Percentiles rank a stretch among this genome's conserved stretches.
Evolutionary conservation across 2,329 filamentous ascomycete species (phyloP).

Genomic region (Aspergillus novoparasiticus): DNA sequence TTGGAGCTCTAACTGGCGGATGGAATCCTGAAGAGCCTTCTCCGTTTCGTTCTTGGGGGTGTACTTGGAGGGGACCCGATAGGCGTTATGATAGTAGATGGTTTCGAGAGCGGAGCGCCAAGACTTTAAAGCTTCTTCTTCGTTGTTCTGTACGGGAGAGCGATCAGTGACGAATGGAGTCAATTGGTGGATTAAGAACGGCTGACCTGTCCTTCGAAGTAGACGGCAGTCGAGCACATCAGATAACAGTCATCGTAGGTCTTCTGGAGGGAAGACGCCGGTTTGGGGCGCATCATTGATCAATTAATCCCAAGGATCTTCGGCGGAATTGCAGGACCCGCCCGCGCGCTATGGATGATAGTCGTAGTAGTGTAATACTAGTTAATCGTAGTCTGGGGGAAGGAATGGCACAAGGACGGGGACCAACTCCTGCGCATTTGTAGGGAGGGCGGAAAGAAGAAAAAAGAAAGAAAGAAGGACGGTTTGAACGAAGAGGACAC

Average conservation of each 20-base stretch:
- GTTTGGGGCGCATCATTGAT: slow-evolving; percentile 57
- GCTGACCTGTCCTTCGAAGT: slow-evolving; percentile 86
- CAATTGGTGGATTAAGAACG: neutral
- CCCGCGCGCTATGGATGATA: slow-evolving; percentile 27
- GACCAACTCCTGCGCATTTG: neutral
- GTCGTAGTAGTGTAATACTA: neutral
- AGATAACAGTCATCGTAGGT: slow-evolving; percentile 97
- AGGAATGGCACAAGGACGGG: neutral
- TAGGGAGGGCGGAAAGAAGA: neutral
- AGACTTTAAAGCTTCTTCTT: slow-evolving; percentile 83
- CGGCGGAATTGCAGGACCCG: slow-evolving; percentile 25
- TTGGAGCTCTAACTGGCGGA: slow-evolving; percentile 82
- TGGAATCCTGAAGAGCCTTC: slow-evolving; percentile 75
- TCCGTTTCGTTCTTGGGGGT: slow-evolving; percentile 79
- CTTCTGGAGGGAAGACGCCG: slow-evolving; percentile 81
- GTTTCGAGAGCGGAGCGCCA: slow-evolving; percentile 88
- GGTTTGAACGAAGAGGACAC: neutral
- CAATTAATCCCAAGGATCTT: slow-evolving; percentile 16
- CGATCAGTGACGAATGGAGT: neutral
- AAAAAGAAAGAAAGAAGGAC: slow-evolving; percentile 4
- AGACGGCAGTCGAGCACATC: slow-evolving; percentile 91
- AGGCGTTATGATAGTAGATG: slow-evolving; percentile 83
- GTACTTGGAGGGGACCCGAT: slow-evolving; percentile 69
- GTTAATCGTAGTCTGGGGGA: neutral
- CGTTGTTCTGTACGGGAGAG: slow-evolving; percentile 71